Conservation (phyloP, 169 alveolate species). For the Eimeria acervulina region DNA sequence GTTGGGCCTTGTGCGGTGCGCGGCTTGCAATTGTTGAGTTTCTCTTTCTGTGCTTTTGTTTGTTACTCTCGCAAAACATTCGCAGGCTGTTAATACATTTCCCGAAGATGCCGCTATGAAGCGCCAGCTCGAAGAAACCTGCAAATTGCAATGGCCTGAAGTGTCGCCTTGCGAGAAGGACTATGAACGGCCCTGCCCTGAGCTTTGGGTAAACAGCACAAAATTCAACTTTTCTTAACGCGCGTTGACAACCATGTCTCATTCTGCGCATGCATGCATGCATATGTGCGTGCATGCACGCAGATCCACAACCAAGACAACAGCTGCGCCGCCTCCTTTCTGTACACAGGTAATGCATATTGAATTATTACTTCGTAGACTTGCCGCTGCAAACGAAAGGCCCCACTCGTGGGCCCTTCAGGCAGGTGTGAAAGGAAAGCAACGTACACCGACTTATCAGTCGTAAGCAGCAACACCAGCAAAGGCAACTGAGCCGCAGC, state of each 20-base stretch:
- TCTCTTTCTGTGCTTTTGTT: too few relatives aligned
- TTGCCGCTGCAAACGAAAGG: neutral
- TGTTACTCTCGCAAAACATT: too few relatives aligned
- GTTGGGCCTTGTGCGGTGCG: conserved; percentile 76
- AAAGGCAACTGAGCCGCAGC: too few relatives aligned
- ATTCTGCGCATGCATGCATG: too few relatives aligned
- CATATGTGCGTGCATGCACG: too few relatives aligned
- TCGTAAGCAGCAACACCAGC: neutral
- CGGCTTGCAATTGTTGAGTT: too few relatives aligned
- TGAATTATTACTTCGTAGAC: neutral
- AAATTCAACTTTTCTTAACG: neutral
- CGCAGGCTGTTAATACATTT: neutral
- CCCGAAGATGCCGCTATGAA: conserved; percentile 34
- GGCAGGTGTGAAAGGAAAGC: conserved; percentile 61
- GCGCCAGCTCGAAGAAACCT: conserved; percentile 61
- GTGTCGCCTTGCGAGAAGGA: conserved; percentile 41
- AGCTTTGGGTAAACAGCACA: conserved; percentile 40
- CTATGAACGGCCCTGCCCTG: conserved; percentile 77
- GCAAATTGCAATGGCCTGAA: conserved; percentile 61
- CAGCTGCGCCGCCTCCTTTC: conserved; percentile 53
- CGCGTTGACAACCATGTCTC: too few relatives aligned
- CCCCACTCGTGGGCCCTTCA: neutral
- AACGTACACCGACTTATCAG: neutral
- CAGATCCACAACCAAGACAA: conserved; percentile 1
- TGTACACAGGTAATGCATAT: conserved; percentile 32